phyloP scores from a whole-genome alignment of 164 flowering plant genomes.

The Annona squamosa region DNA sequence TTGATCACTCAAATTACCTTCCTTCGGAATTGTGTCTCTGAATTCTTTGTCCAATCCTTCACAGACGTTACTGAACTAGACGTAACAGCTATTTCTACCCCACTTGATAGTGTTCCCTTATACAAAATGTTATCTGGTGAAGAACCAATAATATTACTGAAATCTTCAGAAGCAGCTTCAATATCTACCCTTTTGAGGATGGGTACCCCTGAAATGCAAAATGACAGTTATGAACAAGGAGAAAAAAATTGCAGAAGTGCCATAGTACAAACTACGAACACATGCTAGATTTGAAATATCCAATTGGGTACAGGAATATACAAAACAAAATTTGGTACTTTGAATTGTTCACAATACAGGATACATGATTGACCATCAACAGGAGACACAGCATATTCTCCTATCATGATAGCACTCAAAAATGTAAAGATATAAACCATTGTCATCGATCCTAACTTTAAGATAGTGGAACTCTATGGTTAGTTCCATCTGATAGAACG shows the following conservation, averaged over 20 bases:
- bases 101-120: conserved; percentile 78
- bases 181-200: conserved; percentile 60
- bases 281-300: background rate
- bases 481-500: background rate
- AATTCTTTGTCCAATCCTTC: conserved; percentile 49
- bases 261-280: background rate
- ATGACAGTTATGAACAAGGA: background rate
- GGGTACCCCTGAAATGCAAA: conserved; percentile 51
- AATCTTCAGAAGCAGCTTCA: conserved; percentile 81
- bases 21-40: conserved; percentile 49
- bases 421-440: too few relatives aligned
- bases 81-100: conserved; percentile 72
- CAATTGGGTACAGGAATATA: background rate
- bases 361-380: background rate
- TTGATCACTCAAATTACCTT: conserved; percentile 32
- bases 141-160: conserved; percentile 69
- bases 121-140: conserved; percentile 45
- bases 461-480: background rate
- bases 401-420: too few relatives aligned
- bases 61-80: conserved; percentile 30
- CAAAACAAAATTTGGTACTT: background rate
- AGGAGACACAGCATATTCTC: too few relatives aligned
- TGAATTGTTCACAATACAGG: background rate
- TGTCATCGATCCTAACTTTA: too few relatives aligned
- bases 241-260: background rate